These are phyloP conservation scores for Arthonia radiata DNA, from an alignment of 495 filamentous ascomycete genomes.

Conservation along the genomic window DNA sequence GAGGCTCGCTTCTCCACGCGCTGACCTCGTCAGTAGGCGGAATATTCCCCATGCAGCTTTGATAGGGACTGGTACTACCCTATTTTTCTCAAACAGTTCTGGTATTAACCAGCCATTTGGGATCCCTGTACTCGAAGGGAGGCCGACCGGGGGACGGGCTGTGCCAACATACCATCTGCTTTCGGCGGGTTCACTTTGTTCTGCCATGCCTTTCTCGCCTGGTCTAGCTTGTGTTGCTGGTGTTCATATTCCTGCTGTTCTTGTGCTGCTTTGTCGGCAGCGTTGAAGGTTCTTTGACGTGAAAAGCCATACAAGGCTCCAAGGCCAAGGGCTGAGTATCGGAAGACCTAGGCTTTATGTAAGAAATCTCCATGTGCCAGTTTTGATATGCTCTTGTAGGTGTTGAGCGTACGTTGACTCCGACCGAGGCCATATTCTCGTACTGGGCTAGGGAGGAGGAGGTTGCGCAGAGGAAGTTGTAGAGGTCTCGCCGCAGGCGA, in stretches of 20 bases:
- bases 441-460: conserved; percentile 4
- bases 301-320: conserved; percentile 82
- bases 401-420: conserved; percentile 31
- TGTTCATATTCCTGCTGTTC: conserved; percentile 60
- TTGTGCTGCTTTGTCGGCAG: conserved; percentile 36
- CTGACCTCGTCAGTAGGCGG: neutral
- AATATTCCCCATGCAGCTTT: neutral
- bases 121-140: neutral
- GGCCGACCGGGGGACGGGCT: conserved; percentile 20
- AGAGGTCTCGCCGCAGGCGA: too few species aligned
- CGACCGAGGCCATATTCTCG: conserved; percentile 21
- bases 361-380: conserved; percentile 4
- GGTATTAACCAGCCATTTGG: conserved; percentile 1
- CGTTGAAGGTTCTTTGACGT: conserved; percentile 55
- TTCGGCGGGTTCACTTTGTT: conserved; percentile 37
- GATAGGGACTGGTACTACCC: conserved; percentile 6
- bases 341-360: conserved; percentile 89
- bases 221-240: conserved; percentile 63
- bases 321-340: conserved; percentile 68
- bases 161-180: conserved; percentile 24
- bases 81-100: neutral
- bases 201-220: conserved; percentile 75
- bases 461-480: too few species aligned
- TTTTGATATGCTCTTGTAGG: conserved; percentile 1
- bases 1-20: conserved; percentile 1